These are phyloP conservation scores for Isochrysis galbana DNA, from an alignment of 78 protist genomes.

Conservation along the genomic window DNA sequence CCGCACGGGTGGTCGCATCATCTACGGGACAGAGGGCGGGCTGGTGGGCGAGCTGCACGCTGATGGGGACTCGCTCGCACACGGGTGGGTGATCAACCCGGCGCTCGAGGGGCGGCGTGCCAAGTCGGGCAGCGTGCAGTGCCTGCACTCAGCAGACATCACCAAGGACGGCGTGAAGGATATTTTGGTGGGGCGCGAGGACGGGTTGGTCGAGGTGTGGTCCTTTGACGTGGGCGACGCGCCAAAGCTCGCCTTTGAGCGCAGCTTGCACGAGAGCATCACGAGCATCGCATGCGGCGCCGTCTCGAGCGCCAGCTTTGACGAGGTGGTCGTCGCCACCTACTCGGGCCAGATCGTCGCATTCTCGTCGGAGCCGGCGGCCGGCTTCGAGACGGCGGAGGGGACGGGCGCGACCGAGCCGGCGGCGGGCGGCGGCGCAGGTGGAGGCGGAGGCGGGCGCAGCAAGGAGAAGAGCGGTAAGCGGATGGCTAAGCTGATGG, in stretches of 20 bases:
- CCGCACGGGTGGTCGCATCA: background rate
- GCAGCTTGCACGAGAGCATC: background rate
- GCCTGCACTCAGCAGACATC: slow-evolving; percentile 2
- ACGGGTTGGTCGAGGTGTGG: slow-evolving; percentile 31
- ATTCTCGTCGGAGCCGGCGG: slow-evolving; percentile 11
- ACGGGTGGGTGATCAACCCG: background rate
- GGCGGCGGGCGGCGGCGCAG: background rate
- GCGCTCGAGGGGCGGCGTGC: background rate
- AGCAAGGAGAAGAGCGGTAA: background rate
- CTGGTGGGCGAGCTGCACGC: background rate
- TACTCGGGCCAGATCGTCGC: slow-evolving; percentile 38
- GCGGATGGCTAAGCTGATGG: background rate
- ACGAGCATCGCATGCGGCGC: background rate
- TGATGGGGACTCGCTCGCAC: background rate
- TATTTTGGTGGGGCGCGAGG: slow-evolving; percentile 42
- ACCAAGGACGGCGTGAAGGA: slow-evolving; percentile 33
- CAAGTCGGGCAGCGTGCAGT: slow-evolving; percentile 10
- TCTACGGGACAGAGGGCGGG: slow-evolving; percentile 47
- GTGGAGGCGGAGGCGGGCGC: background rate
- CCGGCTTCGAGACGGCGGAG: background rate
- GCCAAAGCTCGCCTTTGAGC: background rate
- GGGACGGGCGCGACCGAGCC: background rate
- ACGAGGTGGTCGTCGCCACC: slow-evolving; percentile 37
- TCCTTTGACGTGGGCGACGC: background rate
- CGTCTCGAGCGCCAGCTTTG: background rate